phyloP scores from a whole-genome alignment of 192 early-diverging fungal genomes.

The Coemansia brasiliensis region DNA sequence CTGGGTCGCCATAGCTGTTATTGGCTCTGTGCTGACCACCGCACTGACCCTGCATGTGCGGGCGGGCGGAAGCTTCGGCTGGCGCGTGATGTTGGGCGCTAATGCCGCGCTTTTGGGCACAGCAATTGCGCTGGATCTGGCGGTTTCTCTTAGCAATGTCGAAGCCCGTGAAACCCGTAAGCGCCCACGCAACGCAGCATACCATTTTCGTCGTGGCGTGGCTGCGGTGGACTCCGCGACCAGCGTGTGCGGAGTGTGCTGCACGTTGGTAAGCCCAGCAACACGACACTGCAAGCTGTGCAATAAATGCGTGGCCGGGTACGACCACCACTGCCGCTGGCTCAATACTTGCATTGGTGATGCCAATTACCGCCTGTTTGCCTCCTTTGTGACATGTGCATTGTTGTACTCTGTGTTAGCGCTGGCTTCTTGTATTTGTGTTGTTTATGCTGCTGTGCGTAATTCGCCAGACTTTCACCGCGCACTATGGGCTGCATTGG shows the following conservation, averaged over 20 bases:
- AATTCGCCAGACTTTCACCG: slow-evolving; percentile 18
- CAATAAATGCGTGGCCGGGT: slow-evolving; percentile 46
- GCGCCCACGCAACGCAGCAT: slow-evolving; percentile 27
- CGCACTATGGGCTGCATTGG: slow-evolving; percentile 21
- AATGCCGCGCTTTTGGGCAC: slow-evolving; percentile 8
- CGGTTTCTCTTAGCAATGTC: slow-evolving; percentile 17
- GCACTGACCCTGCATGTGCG: slow-evolving; percentile 29
- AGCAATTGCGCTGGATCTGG: slow-evolving; percentile 22
- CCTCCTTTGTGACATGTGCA: slow-evolving; percentile 25
- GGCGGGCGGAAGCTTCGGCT: slow-evolving; percentile 1
- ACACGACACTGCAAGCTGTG: slow-evolving; percentile 58
- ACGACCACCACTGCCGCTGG: slow-evolving; percentile 42
- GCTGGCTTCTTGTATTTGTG: slow-evolving; percentile 24
- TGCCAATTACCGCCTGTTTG: slow-evolving; percentile 34
- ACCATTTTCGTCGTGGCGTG: slow-evolving; percentile 37
- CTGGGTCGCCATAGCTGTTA: slow-evolving; percentile 22
- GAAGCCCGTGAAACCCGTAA: slow-evolving; percentile 30
- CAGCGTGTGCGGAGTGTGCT: slow-evolving; percentile 43
- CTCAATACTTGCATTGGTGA: slow-evolving; percentile 41
- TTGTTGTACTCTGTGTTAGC: slow-evolving; percentile 18
- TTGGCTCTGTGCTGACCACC: slow-evolving; percentile 14
- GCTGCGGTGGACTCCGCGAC: slow-evolving; percentile 33
- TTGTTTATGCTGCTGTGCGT: slow-evolving; percentile 12
- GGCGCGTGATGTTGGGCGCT: slow-evolving; percentile 19
- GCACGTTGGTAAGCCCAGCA: background rate